phyloP scores from a whole-genome alignment of 768 basidiomycete species.

The Boletus speciosus region DNA sequence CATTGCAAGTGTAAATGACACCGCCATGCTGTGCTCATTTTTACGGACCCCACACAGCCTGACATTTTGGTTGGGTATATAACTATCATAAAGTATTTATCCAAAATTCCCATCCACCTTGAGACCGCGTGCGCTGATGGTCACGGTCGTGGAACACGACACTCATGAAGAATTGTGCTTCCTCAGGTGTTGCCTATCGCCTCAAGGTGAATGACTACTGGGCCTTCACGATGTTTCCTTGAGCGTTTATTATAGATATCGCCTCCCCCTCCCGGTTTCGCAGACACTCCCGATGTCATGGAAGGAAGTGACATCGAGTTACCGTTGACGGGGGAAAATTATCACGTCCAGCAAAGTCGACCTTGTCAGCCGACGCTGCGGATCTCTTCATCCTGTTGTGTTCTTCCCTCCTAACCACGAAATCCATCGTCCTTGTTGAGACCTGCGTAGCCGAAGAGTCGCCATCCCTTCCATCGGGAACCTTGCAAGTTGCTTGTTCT shows the following conservation, averaged over 20 bases:
- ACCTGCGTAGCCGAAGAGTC: constrained; percentile 11
- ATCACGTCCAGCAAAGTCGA: background rate
- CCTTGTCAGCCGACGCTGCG: constrained; percentile 1
- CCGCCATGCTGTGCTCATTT: no score
- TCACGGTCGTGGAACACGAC: no score
- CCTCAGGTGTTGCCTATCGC: background rate
- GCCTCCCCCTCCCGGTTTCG: background rate
- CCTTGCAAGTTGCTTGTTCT: constrained; percentile 3
- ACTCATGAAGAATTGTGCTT: background rate
- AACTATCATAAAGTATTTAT: background rate
- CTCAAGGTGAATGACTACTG: background rate
- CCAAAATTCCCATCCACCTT: background rate
- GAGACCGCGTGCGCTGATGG: background rate
- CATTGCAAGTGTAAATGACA: background rate
- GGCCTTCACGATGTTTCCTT: background rate
- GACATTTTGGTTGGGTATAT: background rate
- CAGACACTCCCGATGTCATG: background rate
- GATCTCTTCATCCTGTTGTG: constrained; percentile 7
- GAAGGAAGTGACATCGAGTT: background rate
- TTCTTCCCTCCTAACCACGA: background rate
- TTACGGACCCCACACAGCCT: no score
- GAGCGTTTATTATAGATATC: background rate
- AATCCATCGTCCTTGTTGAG: constrained; percentile 6
- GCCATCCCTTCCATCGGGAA: constrained; percentile 12
- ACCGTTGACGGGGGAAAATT: background rate